These are phyloP conservation scores for Acrodontium crateriforme DNA, from an alignment of 2,329 filamentous ascomycete species.

Conservation along the genomic window DNA sequence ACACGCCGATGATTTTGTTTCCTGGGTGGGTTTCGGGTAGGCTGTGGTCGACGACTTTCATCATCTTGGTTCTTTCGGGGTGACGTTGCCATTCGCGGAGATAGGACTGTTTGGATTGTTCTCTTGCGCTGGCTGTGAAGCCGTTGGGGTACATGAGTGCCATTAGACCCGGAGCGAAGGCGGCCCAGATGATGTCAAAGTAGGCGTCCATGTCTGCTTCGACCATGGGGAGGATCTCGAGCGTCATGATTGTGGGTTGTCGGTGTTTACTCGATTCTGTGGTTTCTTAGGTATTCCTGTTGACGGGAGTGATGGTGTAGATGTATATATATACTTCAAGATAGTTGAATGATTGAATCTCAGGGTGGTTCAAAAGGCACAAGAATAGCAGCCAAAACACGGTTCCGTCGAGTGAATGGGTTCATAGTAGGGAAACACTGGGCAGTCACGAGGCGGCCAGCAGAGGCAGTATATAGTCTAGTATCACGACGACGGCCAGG, in stretches of 20 bases:
- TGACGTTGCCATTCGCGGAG: conserved; percentile 6
- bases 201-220: conserved; percentile 13
- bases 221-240: conserved; percentile 15
- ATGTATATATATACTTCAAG: no score
- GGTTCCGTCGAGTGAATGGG: no score
- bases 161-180: conserved; percentile 17
- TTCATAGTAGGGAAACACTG: no score
- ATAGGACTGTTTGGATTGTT: conserved; percentile 4
- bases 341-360: no score
- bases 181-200: conserved; percentile 10
- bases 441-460: no score
- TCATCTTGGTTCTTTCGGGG: conserved; percentile 8
- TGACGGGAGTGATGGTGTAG: no score
- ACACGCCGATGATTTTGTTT: conserved; percentile 16
- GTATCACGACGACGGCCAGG: no score
- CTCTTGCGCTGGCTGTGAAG: conserved; percentile 6
- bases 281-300: no score
- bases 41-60: conserved; percentile 18
- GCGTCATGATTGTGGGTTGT: conserved; percentile 14
- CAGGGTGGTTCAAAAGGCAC: no score
- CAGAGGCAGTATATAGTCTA: no score
- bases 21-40: conserved; percentile 11
- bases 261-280: no score
- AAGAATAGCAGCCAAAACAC: no score
- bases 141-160: conserved; percentile 19